Conservation (phyloP, 441 rosid genomes). For the Adansonia rubrostipa region DNA sequence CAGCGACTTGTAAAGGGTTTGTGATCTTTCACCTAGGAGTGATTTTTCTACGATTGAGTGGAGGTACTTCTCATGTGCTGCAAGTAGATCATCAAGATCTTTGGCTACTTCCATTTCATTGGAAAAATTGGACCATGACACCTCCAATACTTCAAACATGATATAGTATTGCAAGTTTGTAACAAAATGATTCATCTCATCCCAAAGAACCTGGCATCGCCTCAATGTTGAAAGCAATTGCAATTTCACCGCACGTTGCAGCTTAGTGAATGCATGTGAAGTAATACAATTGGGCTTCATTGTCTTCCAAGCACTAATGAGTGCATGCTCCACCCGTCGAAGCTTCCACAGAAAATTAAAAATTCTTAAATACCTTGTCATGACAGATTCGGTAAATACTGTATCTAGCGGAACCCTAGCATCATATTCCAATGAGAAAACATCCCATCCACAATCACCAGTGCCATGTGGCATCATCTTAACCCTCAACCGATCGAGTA, state of each 20-base stretch:
- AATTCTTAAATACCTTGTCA: slow-evolving; percentile 81
- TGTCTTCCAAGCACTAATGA: slow-evolving; percentile 93
- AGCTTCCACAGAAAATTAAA: slow-evolving; percentile 95
- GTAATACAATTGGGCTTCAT: slow-evolving; percentile 97
- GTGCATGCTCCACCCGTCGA: slow-evolving; percentile 94
- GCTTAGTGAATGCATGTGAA: slow-evolving; percentile 76
- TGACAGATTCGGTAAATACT: slow-evolving; percentile 78
- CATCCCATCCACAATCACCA: slow-evolving; percentile 97
- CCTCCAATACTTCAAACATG: slow-evolving; percentile 98
- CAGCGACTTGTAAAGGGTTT: slow-evolving; percentile 70
- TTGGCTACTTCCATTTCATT: slow-evolving; percentile 84
- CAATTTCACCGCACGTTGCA: slow-evolving; percentile 66
- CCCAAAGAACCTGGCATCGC: slow-evolving; percentile 92
- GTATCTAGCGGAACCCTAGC: slow-evolving; percentile 90
- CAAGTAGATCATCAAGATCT: slow-evolving; percentile 92
- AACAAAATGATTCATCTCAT: slow-evolving; percentile 95
- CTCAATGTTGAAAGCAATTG: slow-evolving; percentile 83
- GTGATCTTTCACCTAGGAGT: slow-evolving; percentile 86
- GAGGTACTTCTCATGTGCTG: slow-evolving; percentile 87
- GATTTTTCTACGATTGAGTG: slow-evolving; percentile 82
- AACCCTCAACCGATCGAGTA: slow-evolving; percentile 83
- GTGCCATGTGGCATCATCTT: slow-evolving; percentile 90
- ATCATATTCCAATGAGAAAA: slow-evolving; percentile 91
- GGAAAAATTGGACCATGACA: slow-evolving; percentile 86
- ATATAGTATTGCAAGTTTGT: slow-evolving; percentile 92